These are phyloP conservation scores for Dipodascus albidus DNA, from an alignment of 805 yeast species.

Conservation along the genomic window DNA sequence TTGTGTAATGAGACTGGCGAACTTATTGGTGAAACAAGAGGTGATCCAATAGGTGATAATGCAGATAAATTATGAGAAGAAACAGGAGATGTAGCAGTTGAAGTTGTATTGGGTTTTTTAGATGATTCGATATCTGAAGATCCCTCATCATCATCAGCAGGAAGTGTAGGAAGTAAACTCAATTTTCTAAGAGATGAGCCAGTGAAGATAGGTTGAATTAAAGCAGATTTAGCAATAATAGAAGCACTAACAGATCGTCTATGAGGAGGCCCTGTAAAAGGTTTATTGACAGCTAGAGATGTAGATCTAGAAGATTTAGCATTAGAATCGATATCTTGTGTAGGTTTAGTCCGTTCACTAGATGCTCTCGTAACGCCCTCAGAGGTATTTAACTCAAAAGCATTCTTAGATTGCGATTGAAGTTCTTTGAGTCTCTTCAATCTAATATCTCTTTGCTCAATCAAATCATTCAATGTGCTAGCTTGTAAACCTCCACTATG, in stretches of 20 bases:
- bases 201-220: conserved; percentile 1
- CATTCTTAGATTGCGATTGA: conserved; percentile 53
- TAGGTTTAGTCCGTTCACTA: neutral
- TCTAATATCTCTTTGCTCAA: conserved; percentile 47
- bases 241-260: conserved; percentile 16
- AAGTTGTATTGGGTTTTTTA: neutral
- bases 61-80: neutral
- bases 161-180: neutral
- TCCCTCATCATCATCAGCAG: neutral
- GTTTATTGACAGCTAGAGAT: conserved; percentile 1
- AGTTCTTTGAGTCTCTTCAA: conserved; percentile 61
- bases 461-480: conserved; percentile 24
- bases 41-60: neutral
- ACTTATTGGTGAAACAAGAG: neutral
- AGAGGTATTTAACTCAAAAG: conserved; percentile 18
- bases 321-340: neutral
- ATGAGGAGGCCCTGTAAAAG: conserved; percentile 28
- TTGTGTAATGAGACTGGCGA: neutral
- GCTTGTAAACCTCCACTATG: conserved; percentile 15
- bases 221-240: conserved; percentile 12
- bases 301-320: conserved; percentile 19
- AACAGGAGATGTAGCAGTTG: neutral
- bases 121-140: neutral
- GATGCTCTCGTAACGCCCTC: neutral
- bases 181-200: neutral